Base-by-base conservation (phyloP, 1,284 basidiomycete species). In the Melampsora americana region DNA sequence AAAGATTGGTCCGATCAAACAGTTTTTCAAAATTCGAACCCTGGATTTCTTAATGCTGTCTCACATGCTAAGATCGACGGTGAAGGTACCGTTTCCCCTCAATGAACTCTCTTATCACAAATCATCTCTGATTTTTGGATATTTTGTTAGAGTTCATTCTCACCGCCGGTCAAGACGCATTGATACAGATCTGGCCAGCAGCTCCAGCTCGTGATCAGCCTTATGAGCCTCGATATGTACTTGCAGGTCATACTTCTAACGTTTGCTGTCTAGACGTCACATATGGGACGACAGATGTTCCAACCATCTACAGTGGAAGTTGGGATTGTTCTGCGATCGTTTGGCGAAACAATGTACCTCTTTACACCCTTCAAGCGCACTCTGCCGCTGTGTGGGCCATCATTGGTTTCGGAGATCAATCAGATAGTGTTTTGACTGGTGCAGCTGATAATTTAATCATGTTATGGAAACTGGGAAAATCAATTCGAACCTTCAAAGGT, bases 311-410 rank as follows among this genome's bases (percentile, higher is more conserved):
- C n/a, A 73, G 71, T n/a, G 95, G 95, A 26, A 95, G 93, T 77
- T 99, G 95, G 95, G 96, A 99, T 84, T 95, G 93, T 80, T 94
- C 94, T 0, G 95, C 93, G 26, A 92, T 92, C 83, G 89, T 99
- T 0, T 99, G 96, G 96, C 90, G 89, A 82, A 85, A 92, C 81
- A 93, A 90, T 81, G 84, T 89, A 79, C 86, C 90, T 78, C 86
- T 86, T 2, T 88, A 92, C 79, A 90, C 91, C 78, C 87, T 99
- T 69, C 87, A 89, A 80, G 93, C 90, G 11, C 96, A 99, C 82
- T 85, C 90, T 77, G 91, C 94, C 83, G 91, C 95, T 12, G 94
- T 99, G 0, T 98, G 95, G 95, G 91, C 93, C 7, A 94, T 97
- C 12, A 84, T 92, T 59, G 90, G 90, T 39, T 84, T 97, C 26